Conservation (phyloP, 2,329 filamentous ascomycete species). For the Aphanocladium album region DNA sequence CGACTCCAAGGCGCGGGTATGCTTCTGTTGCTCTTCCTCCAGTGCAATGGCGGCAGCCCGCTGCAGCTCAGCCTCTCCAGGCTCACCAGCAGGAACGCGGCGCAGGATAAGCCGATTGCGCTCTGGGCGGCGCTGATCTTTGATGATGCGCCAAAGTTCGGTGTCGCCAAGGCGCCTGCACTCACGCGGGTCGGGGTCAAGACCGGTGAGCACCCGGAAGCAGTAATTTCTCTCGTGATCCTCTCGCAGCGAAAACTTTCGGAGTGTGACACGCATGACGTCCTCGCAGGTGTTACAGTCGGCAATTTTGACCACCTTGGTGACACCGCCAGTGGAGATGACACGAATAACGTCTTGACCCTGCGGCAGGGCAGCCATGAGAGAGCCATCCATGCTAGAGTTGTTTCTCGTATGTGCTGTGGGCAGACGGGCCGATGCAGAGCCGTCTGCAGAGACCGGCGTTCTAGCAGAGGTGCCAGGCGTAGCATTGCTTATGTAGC, state of each 20-base stretch:
- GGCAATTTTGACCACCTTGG: slow-evolving; percentile 89
- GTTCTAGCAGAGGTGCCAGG: slow-evolving; percentile 48
- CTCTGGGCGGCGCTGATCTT: slow-evolving; percentile 78
- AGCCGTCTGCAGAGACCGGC: slow-evolving; percentile 55
- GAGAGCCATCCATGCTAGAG: slow-evolving; percentile 77
- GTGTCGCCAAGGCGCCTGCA: slow-evolving; percentile 80
- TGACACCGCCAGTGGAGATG: slow-evolving; percentile 85
- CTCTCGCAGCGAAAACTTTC: slow-evolving; percentile 82
- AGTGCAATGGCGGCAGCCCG: slow-evolving; percentile 83
- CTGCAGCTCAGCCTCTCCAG: slow-evolving; percentile 79
- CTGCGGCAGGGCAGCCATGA: slow-evolving; percentile 78
- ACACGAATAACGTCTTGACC: slow-evolving; percentile 88
- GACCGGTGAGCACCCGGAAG: slow-evolving; percentile 86
- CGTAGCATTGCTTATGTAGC: slow-evolving; percentile 42
- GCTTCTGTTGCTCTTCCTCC: slow-evolving; percentile 75
- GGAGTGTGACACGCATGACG: slow-evolving; percentile 81
- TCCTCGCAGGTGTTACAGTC: slow-evolving; percentile 90
- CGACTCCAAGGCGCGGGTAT: slow-evolving; percentile 56
- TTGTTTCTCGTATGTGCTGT: slow-evolving; percentile 68
- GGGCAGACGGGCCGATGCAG: slow-evolving; percentile 54
- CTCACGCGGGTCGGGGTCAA: slow-evolving; percentile 75
- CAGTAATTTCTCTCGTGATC: slow-evolving; percentile 93
- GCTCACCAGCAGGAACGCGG: slow-evolving; percentile 88
- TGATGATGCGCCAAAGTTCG: slow-evolving; percentile 87
- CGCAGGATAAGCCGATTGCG: slow-evolving; percentile 85